Evolutionary conservation across 2,329 filamentous ascomycete species (phyloP), one percentile per base, ranked within the genome.

Genomic region (Apiospora kogelbergensis): DNA sequence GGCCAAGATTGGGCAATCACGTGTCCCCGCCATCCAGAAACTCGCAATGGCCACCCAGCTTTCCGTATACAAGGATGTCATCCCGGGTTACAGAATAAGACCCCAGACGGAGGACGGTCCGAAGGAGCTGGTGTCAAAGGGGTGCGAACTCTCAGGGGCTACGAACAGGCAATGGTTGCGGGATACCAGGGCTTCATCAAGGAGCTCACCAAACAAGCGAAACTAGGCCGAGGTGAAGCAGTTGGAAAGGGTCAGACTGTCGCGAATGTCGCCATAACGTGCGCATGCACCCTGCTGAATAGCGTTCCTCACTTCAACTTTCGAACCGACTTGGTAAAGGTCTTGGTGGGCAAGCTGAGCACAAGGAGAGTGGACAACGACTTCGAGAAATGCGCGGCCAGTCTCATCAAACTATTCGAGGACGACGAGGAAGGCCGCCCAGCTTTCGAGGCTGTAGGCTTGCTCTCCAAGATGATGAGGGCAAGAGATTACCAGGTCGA

Each of bases 301-400:
- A 86, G 91, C 1, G 94, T 98, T 0, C 93, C 96, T 3, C 97
- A 99, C 82, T 99, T 99, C 88, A 99, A 99, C 84, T 98, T 97
- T 80, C 91, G 96, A 48, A 88, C 86, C 65, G 95, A 99, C 67
- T 84, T 99, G 67, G 83, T 99, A 71, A 94, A 93, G 80, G 95
- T 98, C 69, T 78, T 99, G 17, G 90, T 97, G 26, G 90, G 90
- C 73, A 96, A 96, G 79, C 85, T 99, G 44, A 94, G 93, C 76
- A 88, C 86, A 69, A 89, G 90, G 73, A 88, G 86, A 67, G 82
- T 93, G 1, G 93, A 97, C 76, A 86, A 85, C 2, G 91, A 97
- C 71, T 96, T 94, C 73, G 80, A 87, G 71, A 95, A 93, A 78
- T 97, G 93, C 74, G 86, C 91, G 13, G 86, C 92, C 71, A 91